phyloP scores from a whole-genome alignment of 345 rosid species.

The Carallia brachiata region DNA sequence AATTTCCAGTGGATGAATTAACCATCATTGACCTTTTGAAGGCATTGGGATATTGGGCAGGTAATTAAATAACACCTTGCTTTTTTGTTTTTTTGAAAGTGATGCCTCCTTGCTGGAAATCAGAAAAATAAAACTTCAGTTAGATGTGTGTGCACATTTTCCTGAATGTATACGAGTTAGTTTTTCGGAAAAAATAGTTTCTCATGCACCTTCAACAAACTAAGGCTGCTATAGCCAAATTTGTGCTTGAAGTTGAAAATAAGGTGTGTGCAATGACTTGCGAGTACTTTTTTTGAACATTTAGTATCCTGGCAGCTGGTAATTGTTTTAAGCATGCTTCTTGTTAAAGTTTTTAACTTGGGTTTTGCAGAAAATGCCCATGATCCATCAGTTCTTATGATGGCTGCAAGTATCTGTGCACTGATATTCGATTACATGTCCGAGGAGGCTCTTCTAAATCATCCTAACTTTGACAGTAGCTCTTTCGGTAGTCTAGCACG shows the following conservation, averaged over 20 bases:
- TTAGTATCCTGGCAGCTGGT: neutral
- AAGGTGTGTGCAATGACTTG: conserved; percentile 1
- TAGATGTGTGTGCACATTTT: too few species aligned
- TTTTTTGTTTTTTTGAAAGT: neutral
- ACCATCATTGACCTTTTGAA: conserved; percentile 44
- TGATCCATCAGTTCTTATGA: conserved; percentile 51
- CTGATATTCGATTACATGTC: conserved; percentile 67
- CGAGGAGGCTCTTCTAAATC: conserved; percentile 63
- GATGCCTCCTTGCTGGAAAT: neutral
- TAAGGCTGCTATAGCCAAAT: too few species aligned
- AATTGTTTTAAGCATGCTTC: neutral
- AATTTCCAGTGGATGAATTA: conserved; percentile 41
- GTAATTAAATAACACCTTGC: conserved; percentile 33
- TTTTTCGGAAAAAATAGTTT: too few species aligned
- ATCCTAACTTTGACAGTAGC: conserved; percentile 38
- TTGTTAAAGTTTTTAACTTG: neutral
- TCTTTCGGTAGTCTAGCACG: conserved; percentile 39
- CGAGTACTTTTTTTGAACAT: neutral
- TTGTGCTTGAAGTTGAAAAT: conserved; percentile 4
- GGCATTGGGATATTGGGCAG: conserved; percentile 72
- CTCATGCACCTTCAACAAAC: too few species aligned
- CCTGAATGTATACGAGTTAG: too few species aligned
- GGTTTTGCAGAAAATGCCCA: conserved; percentile 39
- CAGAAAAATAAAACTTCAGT: neutral
- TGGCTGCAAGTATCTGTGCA: conserved; percentile 81